Evolutionary conservation across 2,329 filamentous ascomycete genomes (phyloP), one percentile per base, ranked within the genome.

Genomic region (Dichotomopilus funicola): DNA sequence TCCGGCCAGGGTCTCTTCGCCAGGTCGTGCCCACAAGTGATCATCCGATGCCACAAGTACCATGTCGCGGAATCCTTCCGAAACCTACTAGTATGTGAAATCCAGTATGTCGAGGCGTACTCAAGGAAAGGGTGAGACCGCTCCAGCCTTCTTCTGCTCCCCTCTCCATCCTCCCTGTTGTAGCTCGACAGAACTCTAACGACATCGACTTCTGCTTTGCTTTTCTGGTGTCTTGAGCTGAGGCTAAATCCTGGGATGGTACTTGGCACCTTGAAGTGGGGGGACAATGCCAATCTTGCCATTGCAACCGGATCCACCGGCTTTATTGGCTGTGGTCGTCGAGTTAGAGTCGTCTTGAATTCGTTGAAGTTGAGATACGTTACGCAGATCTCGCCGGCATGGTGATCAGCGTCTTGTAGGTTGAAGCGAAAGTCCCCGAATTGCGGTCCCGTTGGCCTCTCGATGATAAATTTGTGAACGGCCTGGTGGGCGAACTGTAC

Each of bases 41-140:
- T 46, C 36, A 55, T 55, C 47, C 19, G 40, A 50, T 55, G 41
- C 53, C 53, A 55, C 48, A 40, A 47, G 42, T 40, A 34, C 47
- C 53, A 55, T 40, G 48, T 55, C 40, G 13, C 47, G 40, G 53
- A 47, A 46, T 10, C 34, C 47, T 51, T 55, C 47, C 34, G 47
- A 19, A 55, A 47, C 41, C 53, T 55, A 11, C 47, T 51, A 19
- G 53, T 55, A 19, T 55, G 53, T 47, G 53, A 46, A 12, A 55
- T 47, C 53, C 53, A 55, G 48, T 55, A 35, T 51, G 11, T 42
- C 42, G 48, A 55, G 13, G 47, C 47, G 48, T 51, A 40, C 36
- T 49, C 13, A 13, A 49, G 47, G 35, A 40, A 33, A 40, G 45
- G 33, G 45, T 47, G 34, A 47, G 12, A 13, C 45, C 37, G 45